These are phyloP conservation scores for Penicillium silybi DNA, from an alignment of 495 filamentous ascomycete species.

Conservation along the genomic window DNA sequence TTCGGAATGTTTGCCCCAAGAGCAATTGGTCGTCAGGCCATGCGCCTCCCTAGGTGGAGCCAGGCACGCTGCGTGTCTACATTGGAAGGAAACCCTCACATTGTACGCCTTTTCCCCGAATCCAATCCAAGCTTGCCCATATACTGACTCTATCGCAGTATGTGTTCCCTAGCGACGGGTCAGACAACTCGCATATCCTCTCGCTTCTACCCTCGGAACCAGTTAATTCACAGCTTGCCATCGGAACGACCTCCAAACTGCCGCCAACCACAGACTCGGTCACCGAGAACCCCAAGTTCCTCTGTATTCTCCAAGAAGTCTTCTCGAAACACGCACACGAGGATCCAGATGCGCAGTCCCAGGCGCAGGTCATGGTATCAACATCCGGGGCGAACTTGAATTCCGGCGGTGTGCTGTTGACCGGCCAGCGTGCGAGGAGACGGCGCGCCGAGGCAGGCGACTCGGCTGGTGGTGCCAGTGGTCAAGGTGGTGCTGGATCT, in stretches of 20 bases:
- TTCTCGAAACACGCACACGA: slow-evolving; percentile 62
- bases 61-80: slow-evolving; percentile 47
- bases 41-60: slow-evolving; percentile 17
- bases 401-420: slow-evolving; percentile 60
- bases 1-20: slow-evolving; percentile 28
- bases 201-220: slow-evolving; percentile 73
- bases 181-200: slow-evolving; percentile 53
- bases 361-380: slow-evolving; percentile 77
- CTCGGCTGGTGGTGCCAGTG: slow-evolving; percentile 72
- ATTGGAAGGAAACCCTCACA: slow-evolving; percentile 50
- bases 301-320: slow-evolving; percentile 69
- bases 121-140: background rate
- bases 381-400: slow-evolving; percentile 68
- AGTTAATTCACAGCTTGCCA: slow-evolving; percentile 61
- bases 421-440: slow-evolving; percentile 34
- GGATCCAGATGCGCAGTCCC: slow-evolving; percentile 68
- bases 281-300: slow-evolving; percentile 71
- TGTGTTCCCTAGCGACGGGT: slow-evolving; percentile 54
- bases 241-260: slow-evolving; percentile 68
- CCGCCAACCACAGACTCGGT: slow-evolving; percentile 78
- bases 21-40: slow-evolving; percentile 17
- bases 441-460: slow-evolving; percentile 43
- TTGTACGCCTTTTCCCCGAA: slow-evolving; percentile 34
- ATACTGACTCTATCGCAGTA: slow-evolving; percentile 54
- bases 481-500: slow-evolving; percentile 78